A percentile compares a stretch with the other conserved stretches of the same genome.
Evolutionary conservation across 2,329 filamentous ascomycete species (phyloP).

Genomic region (Aspergillus brasiliensis): DNA sequence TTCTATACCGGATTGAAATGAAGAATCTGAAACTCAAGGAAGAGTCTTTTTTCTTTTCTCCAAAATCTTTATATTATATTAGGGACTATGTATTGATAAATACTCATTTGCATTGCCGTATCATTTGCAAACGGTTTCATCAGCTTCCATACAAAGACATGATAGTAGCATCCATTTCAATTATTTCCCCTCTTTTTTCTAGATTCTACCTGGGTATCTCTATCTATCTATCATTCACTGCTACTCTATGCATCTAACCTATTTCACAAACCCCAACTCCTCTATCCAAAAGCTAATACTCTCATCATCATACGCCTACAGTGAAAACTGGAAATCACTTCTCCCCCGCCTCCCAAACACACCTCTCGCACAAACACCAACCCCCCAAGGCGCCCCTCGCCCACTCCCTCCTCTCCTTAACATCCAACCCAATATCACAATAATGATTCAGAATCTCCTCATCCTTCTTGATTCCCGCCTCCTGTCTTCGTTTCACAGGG

Average conservation of each 20-base stretch:
- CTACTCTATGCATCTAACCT: neutral
- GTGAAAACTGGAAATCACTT: neutral
- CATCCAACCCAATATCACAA: slow-evolving; percentile 78
- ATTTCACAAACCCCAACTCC: neutral
- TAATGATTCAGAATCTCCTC: slow-evolving; percentile 94
- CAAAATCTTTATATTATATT: too few relatives aligned
- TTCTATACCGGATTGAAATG: too few relatives aligned
- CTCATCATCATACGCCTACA: too few relatives aligned
- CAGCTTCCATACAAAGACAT: too few relatives aligned
- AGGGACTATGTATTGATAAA: too few relatives aligned
- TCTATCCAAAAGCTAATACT: too few relatives aligned
- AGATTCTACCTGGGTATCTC: neutral
- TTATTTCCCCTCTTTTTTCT: neutral
- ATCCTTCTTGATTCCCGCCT: slow-evolving; percentile 63
- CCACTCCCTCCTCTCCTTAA: slow-evolving; percentile 85
- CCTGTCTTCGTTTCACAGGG: slow-evolving; percentile 47
- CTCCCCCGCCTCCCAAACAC: slow-evolving; percentile 66
- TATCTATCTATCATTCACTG: neutral
- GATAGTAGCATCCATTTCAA: neutral
- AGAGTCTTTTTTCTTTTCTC: too few relatives aligned
- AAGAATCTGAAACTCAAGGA: too few relatives aligned
- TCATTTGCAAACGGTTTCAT: too few relatives aligned
- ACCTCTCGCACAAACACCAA: slow-evolving; percentile 82
- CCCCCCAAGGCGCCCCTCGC: slow-evolving; percentile 84
- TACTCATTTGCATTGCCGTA: too few relatives aligned